Percentiles rank a stretch among this genome's conserved stretches.
These are phyloP conservation scores for Mycogone perniciosa DNA, from an alignment of 2,329 filamentous ascomycete genomes.

Conservation along the genomic window DNA sequence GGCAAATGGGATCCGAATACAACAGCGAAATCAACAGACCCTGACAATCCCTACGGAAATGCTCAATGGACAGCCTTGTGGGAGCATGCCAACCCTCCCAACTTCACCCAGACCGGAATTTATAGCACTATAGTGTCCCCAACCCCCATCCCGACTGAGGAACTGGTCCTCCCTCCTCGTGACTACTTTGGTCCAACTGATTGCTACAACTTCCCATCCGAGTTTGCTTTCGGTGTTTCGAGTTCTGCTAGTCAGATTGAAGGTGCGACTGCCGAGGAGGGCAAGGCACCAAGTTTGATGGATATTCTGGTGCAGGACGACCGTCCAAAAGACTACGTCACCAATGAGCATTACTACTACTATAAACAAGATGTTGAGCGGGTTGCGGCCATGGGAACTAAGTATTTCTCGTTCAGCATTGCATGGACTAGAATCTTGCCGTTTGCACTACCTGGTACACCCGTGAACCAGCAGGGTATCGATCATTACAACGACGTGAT, in stretches of 20 bases:
- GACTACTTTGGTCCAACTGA: conserved; percentile 43
- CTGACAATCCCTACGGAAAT: conserved; percentile 24
- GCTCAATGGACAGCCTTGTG: conserved; percentile 29
- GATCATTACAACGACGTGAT: conserved; percentile 51
- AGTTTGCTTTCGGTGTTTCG: conserved; percentile 43
- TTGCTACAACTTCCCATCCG: conserved; percentile 43
- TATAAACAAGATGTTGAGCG: conserved; percentile 52
- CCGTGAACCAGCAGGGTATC: conserved; percentile 44
- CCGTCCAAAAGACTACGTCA: conserved; percentile 28
- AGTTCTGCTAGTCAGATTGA: conserved; percentile 41
- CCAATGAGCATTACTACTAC: conserved; percentile 47
- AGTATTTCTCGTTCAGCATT: conserved; percentile 47
- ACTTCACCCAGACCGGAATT: conserved; percentile 26
- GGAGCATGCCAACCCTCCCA: conserved; percentile 28
- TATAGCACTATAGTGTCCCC: conserved; percentile 46
- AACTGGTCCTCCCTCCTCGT: conserved; percentile 48
- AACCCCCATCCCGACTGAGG: conserved; percentile 46
- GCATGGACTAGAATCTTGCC: conserved; percentile 48
- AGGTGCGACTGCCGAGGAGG: conserved; percentile 38
- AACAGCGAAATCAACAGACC: conserved; percentile 22
- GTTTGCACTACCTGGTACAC: conserved; percentile 42
- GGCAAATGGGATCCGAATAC: conserved; percentile 29
- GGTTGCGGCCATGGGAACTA: conserved; percentile 44
- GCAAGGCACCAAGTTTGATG: conserved; percentile 36
- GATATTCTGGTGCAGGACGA: conserved; percentile 31